These are phyloP conservation scores for Vaccinium vitisidaea DNA, from an alignment of 148 eudicot species.

Conservation along the genomic window DNA sequence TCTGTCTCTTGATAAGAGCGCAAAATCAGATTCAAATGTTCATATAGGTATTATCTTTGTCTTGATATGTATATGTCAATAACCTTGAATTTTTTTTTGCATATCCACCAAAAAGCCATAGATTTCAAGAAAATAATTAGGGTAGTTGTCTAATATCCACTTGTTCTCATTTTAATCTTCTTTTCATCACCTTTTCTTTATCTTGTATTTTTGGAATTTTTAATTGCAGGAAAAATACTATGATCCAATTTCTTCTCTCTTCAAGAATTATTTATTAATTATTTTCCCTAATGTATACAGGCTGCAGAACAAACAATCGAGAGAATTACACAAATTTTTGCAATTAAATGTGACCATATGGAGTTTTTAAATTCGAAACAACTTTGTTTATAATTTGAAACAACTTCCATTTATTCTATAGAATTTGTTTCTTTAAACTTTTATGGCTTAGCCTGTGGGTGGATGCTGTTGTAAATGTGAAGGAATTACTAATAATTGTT, in stretches of 20 bases:
- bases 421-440: neutral
- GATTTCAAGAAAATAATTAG: neutral
- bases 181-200: neutral
- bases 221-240: neutral
- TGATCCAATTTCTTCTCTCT: neutral
- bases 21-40: neutral
- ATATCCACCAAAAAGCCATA: neutral
- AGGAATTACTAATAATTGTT: neutral
- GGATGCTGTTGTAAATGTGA: neutral
- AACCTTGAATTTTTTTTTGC: neutral
- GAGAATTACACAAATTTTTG: neutral
- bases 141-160: neutral
- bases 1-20: neutral
- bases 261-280: neutral
- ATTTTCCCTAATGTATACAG: neutral
- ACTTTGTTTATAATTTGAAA: neutral
- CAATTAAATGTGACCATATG: neutral
- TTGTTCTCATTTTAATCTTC: neutral
- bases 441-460: neutral
- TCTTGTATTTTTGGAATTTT: neutral
- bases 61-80: neutral
- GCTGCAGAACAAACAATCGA: neutral
- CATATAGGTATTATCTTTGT: neutral
- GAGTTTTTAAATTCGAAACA: neutral
- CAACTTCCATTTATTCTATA: neutral